Conservation (phyloP, 352 stramenopile genomes). For the Pythium insidiosum region DNA sequence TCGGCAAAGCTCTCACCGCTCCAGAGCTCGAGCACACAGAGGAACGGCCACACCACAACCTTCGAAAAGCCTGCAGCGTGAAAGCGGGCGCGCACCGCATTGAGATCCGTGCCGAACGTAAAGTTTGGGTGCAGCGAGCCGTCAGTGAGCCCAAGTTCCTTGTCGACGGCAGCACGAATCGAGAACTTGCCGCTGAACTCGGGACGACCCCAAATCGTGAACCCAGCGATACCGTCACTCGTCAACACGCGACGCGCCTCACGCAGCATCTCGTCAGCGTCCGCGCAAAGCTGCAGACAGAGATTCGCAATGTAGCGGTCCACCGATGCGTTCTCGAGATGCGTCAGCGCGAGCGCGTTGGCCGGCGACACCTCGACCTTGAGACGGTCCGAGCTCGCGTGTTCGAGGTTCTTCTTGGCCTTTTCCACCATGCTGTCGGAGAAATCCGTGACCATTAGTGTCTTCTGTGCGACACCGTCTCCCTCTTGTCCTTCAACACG, state of each 20-base stretch:
- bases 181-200: slow-evolving; percentile 35
- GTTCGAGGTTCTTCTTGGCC: slow-evolving; percentile 21
- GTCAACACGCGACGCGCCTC: slow-evolving; percentile 34
- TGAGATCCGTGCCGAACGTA: slow-evolving; percentile 31
- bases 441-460: slow-evolving; percentile 31
- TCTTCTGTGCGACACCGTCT: too few relatives aligned
- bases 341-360: slow-evolving; percentile 35
- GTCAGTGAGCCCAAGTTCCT: slow-evolving; percentile 25
- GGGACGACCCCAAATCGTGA: slow-evolving; percentile 47
- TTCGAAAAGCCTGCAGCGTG: slow-evolving; percentile 20
- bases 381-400: slow-evolving; percentile 6
- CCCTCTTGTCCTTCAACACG: slow-evolving; percentile 9
- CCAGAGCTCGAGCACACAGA: slow-evolving; percentile 43
- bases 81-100: slow-evolving; percentile 25
- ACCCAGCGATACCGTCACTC: slow-evolving; percentile 28
- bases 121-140: slow-evolving; percentile 37
- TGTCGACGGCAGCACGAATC: slow-evolving; percentile 14
- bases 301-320: slow-evolving; percentile 46
- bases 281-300: slow-evolving; percentile 36
- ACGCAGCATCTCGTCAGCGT: slow-evolving; percentile 36
- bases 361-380: slow-evolving; percentile 20
- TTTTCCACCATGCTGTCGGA: slow-evolving; percentile 32
- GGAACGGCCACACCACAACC: slow-evolving; percentile 44
- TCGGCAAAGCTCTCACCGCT: slow-evolving; percentile 31
- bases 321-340: slow-evolving; percentile 20